phyloP scores from a whole-genome alignment of 179 eudicot genomes.

The Patellifolia procumbens region DNA sequence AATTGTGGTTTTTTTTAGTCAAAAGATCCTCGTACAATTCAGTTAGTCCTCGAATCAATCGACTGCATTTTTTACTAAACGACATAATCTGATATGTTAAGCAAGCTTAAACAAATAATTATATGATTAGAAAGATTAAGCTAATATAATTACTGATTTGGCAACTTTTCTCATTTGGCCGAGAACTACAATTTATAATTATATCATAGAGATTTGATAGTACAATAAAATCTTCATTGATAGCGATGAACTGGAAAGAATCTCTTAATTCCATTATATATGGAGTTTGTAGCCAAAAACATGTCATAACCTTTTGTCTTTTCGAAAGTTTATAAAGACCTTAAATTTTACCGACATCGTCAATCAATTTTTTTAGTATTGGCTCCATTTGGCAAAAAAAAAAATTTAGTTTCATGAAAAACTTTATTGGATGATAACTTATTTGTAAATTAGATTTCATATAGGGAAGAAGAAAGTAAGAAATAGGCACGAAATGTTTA shows the following conservation, averaged over 20 bases:
- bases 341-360: no score
- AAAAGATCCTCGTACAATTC: not conserved
- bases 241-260: not conserved
- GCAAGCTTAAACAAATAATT: not conserved
- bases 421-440: no score
- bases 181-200: not conserved
- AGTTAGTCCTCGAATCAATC: constrained; percentile 8
- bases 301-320: not conserved
- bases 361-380: no score
- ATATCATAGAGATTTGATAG: constrained; percentile 7
- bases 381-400: no score
- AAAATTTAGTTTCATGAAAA: no score
- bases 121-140: not conserved
- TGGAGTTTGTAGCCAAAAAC: not conserved
- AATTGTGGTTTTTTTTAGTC: not conserved
- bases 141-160: not conserved
- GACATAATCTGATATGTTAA: constrained; percentile 12
- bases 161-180: not conserved
- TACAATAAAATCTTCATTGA: constrained; percentile 22
- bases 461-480: no score
- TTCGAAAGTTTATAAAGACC: not conserved
- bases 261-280: constrained; percentile 5
- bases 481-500: no score
- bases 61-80: not conserved
- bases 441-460: no score